Percentiles rank a stretch among this genome's conserved stretches.
phyloP scores from a whole-genome alignment of 2,329 filamentous ascomycete genomes.

The Scolecobasidium constrictum region DNA sequence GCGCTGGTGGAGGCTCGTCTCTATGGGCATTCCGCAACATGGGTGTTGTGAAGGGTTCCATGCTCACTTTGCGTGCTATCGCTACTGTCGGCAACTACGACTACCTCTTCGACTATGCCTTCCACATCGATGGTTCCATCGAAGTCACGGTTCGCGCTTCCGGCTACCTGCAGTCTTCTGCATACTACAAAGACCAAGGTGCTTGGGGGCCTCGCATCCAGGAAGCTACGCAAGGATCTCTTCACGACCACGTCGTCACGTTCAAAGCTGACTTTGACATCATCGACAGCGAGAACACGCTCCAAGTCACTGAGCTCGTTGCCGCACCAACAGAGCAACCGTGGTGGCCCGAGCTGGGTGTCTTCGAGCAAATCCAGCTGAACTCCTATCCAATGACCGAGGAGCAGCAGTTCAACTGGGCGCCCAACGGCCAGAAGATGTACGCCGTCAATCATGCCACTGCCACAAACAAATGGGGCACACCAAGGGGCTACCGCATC shows the following conservation, averaged over 20 bases:
- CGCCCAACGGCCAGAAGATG: constrained; percentile 30
- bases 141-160: constrained; percentile 28
- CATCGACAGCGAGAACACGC: constrained; percentile 16
- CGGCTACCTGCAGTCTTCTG: constrained; percentile 24
- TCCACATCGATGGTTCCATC: too few species aligned
- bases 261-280: too few species aligned
- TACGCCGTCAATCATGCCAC: constrained; percentile 39
- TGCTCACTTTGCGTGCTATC: too few species aligned
- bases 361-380: constrained; percentile 21
- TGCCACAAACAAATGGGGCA: constrained; percentile 34
- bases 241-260: constrained; percentile 21
- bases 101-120: too few species aligned
- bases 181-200: constrained; percentile 16
- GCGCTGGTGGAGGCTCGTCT: too few species aligned
- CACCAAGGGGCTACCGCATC: constrained; percentile 39
- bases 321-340: constrained; percentile 16
- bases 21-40: too few species aligned
- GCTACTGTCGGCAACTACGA: too few species aligned
- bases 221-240: constrained; percentile 16
- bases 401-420: constrained; percentile 40
- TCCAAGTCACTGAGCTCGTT: constrained; percentile 20
- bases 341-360: constrained; percentile 24
- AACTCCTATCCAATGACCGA: constrained; percentile 19
- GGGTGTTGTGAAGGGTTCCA: too few species aligned
- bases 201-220: constrained; percentile 15